A percentile compares a stretch with the other conserved stretches of the same genome.
Evolutionary conservation across 306 rosid species (phyloP).

Genomic region (Prunus mira): DNA sequence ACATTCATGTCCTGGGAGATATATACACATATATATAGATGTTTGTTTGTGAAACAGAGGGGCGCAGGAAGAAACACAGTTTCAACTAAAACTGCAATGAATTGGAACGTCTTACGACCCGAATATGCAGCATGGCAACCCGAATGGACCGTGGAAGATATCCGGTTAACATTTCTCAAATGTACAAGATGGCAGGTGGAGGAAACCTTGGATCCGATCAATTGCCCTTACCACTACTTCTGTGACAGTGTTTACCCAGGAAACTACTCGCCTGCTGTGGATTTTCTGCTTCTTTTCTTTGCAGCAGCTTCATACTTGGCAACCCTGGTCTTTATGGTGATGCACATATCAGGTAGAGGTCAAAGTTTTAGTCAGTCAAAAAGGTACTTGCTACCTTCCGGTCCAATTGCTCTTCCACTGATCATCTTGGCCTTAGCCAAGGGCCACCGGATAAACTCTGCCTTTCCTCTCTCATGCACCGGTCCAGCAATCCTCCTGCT

Average conservation of each 20-base stretch:
- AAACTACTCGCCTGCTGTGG: constrained; percentile 55
- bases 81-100: constrained; percentile 34
- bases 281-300: constrained; percentile 50
- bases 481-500: constrained; percentile 86
- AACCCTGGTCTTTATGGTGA: constrained; percentile 50
- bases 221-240: constrained; percentile 82
- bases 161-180: constrained; percentile 62
- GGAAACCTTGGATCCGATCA: constrained; percentile 65
- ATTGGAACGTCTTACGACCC: constrained; percentile 40
- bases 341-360: constrained; percentile 40
- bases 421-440: constrained; percentile 66
- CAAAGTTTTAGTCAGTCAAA: constrained; percentile 26
- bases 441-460: constrained; percentile 62
- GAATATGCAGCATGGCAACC: constrained; percentile 44
- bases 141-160: constrained; percentile 40
- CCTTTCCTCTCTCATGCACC: constrained; percentile 55
- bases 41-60: neutral
- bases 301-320: constrained; percentile 51
- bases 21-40: neutral
- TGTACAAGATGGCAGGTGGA: constrained; percentile 93
- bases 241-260: constrained; percentile 71
- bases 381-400: constrained; percentile 61
- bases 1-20: neutral
- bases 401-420: constrained; percentile 76
- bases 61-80: constrained; percentile 7